These are phyloP conservation scores for Lecanosticta acicola DNA, from an alignment of 2,329 filamentous ascomycete genomes.

Conservation along the genomic window DNA sequence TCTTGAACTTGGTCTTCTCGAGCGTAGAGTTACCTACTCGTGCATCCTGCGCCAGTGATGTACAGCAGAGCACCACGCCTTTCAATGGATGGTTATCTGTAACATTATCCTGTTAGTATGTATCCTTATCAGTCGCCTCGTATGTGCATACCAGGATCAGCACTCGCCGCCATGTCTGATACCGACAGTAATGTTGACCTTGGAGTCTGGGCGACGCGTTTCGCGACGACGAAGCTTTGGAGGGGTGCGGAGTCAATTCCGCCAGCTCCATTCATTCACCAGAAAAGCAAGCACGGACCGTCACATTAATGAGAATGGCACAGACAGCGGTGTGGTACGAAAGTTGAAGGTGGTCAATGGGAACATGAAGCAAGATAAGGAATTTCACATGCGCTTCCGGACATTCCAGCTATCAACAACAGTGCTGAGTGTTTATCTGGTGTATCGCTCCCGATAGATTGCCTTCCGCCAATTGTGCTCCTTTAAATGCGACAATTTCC, in stretches of 20 bases:
- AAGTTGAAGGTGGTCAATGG: no score
- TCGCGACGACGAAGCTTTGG: not conserved
- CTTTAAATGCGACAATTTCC: no score
- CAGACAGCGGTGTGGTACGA: no score
- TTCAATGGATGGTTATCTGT: constrained; percentile 22
- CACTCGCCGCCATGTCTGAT: constrained; percentile 17
- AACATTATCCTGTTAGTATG: constrained; percentile 5
- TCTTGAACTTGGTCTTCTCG: no score
- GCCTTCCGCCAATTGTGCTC: no score
- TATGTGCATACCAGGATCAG: constrained; percentile 2
- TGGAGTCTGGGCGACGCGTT: not conserved
- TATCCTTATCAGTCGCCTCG: not conserved
- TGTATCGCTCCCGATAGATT: no score
- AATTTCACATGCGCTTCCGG: no score
- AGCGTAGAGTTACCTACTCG: constrained; percentile 22
- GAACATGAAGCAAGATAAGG: no score
- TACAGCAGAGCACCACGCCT: constrained; percentile 31
- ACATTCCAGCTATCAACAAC: no score
- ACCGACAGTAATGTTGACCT: not conserved
- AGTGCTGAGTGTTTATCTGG: no score
- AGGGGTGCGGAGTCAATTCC: not conserved
- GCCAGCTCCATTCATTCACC: not conserved
- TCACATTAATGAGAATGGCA: no score
- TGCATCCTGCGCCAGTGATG: constrained; percentile 30
- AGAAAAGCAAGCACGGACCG: no score